A percentile compares a stretch with the other conserved stretches of the same genome.
These are phyloP conservation scores for Chalara sp. DNA, from an alignment of 2,329 filamentous ascomycete species.

Conservation along the genomic window DNA sequence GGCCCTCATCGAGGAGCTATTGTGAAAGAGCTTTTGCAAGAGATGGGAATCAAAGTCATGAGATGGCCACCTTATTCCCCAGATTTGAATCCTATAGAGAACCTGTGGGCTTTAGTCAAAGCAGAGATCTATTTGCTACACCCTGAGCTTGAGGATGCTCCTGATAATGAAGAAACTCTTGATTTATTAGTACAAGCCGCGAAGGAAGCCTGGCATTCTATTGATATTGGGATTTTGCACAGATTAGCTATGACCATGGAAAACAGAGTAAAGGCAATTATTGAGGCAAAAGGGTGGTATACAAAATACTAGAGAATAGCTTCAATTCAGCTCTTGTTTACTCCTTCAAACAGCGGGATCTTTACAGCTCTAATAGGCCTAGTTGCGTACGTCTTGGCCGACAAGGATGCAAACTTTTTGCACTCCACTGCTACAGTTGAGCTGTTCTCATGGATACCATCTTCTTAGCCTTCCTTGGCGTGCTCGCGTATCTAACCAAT, in stretches of 20 bases:
- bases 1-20: not conserved
- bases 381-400: no score
- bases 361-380: no score
- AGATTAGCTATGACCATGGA: slow-evolving; percentile 5
- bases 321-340: no score
- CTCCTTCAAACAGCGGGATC: no score
- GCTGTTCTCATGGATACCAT: no score
- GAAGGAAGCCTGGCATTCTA: slow-evolving; percentile 1
- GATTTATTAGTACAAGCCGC: slow-evolving; percentile 1
- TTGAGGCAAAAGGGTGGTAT: slow-evolving; percentile 9
- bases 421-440: no score
- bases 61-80: slow-evolving; percentile 4
- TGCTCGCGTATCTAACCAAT: no score
- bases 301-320: slow-evolving; percentile 12
- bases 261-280: slow-evolving; percentile 4
- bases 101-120: slow-evolving; percentile 1
- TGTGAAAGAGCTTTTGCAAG: not conserved
- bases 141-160: slow-evolving; percentile 3
- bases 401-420: no score
- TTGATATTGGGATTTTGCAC: slow-evolving; percentile 2
- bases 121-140: not conserved
- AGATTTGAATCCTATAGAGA: slow-evolving; percentile 9
- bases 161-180: slow-evolving; percentile 5
- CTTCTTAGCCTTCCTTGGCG: no score
- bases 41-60: not conserved